Conservation (phyloP, 2,329 filamentous ascomycete genomes). For the Fonsecaea nubica region DNA sequence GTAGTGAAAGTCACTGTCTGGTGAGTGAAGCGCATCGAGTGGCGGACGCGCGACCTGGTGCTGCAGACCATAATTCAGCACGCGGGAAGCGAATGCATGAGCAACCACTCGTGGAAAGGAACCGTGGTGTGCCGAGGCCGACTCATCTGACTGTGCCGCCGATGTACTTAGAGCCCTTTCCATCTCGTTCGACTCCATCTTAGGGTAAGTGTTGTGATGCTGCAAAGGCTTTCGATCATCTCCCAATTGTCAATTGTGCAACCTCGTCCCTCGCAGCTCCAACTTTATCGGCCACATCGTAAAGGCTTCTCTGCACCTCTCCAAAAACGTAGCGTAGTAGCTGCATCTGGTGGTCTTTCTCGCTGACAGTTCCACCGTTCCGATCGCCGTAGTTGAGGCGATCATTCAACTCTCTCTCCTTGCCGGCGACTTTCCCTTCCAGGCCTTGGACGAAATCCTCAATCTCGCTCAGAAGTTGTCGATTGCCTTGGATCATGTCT, state of each 20-base stretch:
- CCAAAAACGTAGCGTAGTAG: slow-evolving; percentile 60
- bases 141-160: not conserved
- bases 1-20: not conserved
- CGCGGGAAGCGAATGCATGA: not conserved
- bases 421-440: slow-evolving; percentile 56
- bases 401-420: slow-evolving; percentile 55
- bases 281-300: slow-evolving; percentile 67
- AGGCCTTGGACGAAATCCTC: slow-evolving; percentile 69
- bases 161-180: not conserved
- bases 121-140: not conserved
- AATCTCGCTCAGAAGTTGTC: slow-evolving; percentile 67
- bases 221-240: slow-evolving; percentile 11
- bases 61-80: not conserved
- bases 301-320: slow-evolving; percentile 70
- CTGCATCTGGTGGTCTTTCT: slow-evolving; percentile 54
- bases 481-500: slow-evolving; percentile 63
- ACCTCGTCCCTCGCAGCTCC: slow-evolving; percentile 66
- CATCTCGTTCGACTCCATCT: not conserved
- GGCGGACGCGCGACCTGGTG: not conserved
- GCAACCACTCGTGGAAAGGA: not conserved
- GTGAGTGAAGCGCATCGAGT: not conserved
- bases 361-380: slow-evolving; percentile 48
- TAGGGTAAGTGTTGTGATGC: not conserved
- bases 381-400: slow-evolving; percentile 64
- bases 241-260: slow-evolving; percentile 59